Evolutionary conservation across 2,329 filamentous ascomycete species (phyloP).

Genomic region (Trichocomaceae sp.): DNA sequence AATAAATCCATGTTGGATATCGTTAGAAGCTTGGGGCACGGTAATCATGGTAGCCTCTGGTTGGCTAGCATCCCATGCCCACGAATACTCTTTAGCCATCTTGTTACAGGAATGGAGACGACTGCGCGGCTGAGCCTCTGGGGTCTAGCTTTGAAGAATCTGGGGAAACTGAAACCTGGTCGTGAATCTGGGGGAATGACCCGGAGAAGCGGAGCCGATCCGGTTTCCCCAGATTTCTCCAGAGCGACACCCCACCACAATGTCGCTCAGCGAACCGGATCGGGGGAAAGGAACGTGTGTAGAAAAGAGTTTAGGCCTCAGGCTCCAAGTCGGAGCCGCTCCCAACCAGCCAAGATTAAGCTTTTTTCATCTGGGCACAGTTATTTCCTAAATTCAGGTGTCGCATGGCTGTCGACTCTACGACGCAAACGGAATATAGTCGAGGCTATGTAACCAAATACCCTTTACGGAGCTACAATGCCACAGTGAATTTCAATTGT

Average conservation of each 20-base stretch:
- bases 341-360: no score
- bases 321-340: no score
- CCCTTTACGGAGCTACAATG: no score
- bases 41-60: neutral
- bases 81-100: neutral
- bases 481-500: no score
- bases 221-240: neutral
- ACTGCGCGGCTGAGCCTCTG: neutral
- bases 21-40: neutral
- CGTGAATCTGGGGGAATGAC: neutral
- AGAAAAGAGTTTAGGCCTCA: no score
- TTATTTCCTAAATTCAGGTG: no score
- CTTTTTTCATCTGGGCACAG: no score
- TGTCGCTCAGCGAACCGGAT: neutral
- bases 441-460: no score
- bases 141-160: neutral
- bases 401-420: no score
- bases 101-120: neutral
- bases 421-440: no score
- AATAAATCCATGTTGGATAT: neutral
- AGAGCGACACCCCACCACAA: neutral
- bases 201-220: slow-evolving; percentile 1
- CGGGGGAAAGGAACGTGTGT: neutral
- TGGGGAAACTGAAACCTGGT: neutral
- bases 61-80: neutral